Base-by-base conservation (phyloP, 1,139 yeast genomes). In the Candida sp. region DNA sequence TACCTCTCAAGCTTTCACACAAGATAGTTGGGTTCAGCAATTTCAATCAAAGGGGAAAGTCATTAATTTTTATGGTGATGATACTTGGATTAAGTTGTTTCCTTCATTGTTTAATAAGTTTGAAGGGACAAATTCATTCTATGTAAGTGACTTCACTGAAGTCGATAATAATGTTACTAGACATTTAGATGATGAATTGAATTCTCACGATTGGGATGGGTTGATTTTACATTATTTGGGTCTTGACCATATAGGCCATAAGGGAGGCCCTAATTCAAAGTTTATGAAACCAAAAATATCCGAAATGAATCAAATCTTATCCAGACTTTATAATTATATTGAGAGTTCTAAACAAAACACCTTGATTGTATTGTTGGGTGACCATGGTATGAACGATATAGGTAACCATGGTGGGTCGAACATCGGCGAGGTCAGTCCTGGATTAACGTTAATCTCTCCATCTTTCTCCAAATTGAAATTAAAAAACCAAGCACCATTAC, bases 341-440 rank as follows among this genome's bases (percentile, higher is more conserved):
- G 46, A 55, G 11, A 41, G 46, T 2, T 45, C 46, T 4, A 72
- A 75, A 36, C 77, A 82, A 23, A 85, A 96, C 0, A 43, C 50
- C 4, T 61, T 93, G 38, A 66, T 93, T 32, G 79, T 93, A 5
- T 79, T 93, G 1, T 70, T 88, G 70, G 99, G 99, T 1, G 98
- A 91, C 56, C 98, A 91, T 61, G 98, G 98, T 1, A 91, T 91
- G 98, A 88, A 87, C 55, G 88, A 83, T 41, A 79, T 83, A 2
- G 99, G 99, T 0, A 93, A 93, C 55, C 99, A 93, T 60, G 99
- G 99, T 9, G 99, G 97, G 0, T 87, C 97, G 0, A 87, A 97
- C 0, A 63, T 75, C 0, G 96, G 97, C 0, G 99, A 93, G 61
- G 93, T 97, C 0, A 85, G 90, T 22, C 84, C 99, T 1, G 97